Conservation (phyloP, 2,329 filamentous ascomycete species). For the Aspergillus tubingensis region DNA sequence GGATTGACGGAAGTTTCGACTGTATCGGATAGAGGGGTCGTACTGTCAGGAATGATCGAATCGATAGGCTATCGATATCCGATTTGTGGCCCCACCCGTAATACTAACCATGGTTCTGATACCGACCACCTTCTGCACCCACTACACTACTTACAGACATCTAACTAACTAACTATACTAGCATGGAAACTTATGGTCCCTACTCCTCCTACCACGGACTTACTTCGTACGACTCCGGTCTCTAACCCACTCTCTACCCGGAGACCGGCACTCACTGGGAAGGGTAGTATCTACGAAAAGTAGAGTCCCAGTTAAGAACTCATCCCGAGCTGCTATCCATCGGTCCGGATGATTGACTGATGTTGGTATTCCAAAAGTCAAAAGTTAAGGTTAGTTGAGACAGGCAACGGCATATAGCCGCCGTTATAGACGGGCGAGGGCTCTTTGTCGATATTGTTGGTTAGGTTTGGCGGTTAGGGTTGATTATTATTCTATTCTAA, state of each 20-base stretch:
- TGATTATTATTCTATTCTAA: not conserved
- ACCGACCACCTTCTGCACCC: conserved; percentile 3
- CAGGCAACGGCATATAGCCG: conserved; percentile 1
- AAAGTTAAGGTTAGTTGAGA: not conserved
- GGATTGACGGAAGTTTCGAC: not conserved
- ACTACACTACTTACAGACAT: not conserved
- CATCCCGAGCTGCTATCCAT: not conserved
- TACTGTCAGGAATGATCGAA: conserved; percentile 12
- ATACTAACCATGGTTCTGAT: conserved; percentile 7
- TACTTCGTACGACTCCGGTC: too few species aligned
- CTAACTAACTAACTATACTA: not conserved
- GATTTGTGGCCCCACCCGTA: conserved; percentile 1
- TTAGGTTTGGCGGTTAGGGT: conserved; percentile 8
- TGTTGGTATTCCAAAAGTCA: not conserved
- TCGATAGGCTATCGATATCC: conserved; percentile 21
- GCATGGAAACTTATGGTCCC: not conserved
- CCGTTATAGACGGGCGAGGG: not conserved
- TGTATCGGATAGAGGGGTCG: conserved; percentile 7
- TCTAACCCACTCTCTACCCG: not conserved
- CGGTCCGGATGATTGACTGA: not conserved
- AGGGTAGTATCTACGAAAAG: not conserved
- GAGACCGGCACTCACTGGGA: not conserved
- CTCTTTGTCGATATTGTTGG: not conserved
- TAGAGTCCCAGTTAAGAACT: not conserved
- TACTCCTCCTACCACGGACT: not conserved